Evolutionary conservation across 2,329 filamentous ascomycete species (phyloP), one percentile per base, ranked within the genome.

Genomic region (Aureobasidium sp.): DNA sequence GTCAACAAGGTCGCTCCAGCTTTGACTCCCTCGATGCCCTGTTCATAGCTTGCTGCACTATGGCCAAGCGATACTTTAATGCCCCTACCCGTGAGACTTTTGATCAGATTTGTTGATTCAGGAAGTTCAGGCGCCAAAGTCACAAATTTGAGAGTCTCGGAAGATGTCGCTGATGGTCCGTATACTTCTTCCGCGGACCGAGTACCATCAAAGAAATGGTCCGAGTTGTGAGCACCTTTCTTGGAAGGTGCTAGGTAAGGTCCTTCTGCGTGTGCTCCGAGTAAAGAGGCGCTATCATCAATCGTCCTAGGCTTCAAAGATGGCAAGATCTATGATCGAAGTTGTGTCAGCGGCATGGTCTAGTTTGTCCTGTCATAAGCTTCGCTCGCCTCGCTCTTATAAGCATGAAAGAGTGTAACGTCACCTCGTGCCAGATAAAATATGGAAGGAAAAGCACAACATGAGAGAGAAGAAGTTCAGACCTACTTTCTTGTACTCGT

Each of bases 231-330:
- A 7, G 81, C 81, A 43, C 82, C 82, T 68, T 80, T 81, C 68
- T 83, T 84, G 3, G 72, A 70, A 1, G 79, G 76, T 63, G 79
- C 75, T 6, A 84, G 76, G 66, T 81, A 84, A 8, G 82, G 82
- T 2, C 82, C 82, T 75, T 84, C 82, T 20, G 76, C 75, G 67
- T 84, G 82, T n/a, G 81, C 81, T 34, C 82, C 82, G 1, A 84
- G 76, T 6, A 84, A 73, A 20, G 77, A 75, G n/a, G 82, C 81
- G 5, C 76, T 75, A 15, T 69, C 66, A 10, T 72, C 63, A 55
- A 79, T 76, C 12, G 73, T 67, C 26, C 75, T 73, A 15, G 81
- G 80, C 26, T 66, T 68, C 3, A 83, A 72, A 26, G 72, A 75
- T 0, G 81, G 80, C 4, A 83, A 74, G 43, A 81, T 78, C 79